Evolutionary conservation across 306 rosid genomes (phyloP).

Genomic region (Cicer judaicum): DNA sequence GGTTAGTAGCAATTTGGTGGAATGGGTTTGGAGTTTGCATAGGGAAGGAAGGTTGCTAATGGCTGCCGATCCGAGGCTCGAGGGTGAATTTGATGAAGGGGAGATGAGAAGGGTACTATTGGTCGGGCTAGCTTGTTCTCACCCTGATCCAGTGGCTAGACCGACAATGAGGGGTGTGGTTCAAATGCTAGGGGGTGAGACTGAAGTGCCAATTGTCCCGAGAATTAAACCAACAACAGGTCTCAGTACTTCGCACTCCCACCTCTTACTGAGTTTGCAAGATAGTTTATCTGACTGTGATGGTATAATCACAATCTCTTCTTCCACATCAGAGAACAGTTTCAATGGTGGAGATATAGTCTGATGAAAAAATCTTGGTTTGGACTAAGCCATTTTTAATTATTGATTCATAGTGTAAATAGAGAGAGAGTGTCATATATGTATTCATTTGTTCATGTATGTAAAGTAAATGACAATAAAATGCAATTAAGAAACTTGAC

Average conservation of each 20-base stretch:
- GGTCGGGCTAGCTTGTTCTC: constrained; percentile 86
- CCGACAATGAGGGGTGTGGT: constrained; percentile 87
- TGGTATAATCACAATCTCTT: constrained; percentile 70
- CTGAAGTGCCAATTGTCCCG: constrained; percentile 86
- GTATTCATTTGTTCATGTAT: constrained; percentile 59
- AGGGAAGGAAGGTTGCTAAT: constrained; percentile 67
- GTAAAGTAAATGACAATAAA: constrained; percentile 54
- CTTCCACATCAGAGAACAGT: constrained; percentile 73
- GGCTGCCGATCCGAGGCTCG: constrained; percentile 75
- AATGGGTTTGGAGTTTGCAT: constrained; percentile 96
- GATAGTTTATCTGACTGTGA: constrained; percentile 92
- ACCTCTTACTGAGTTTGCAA: constrained; percentile 72
- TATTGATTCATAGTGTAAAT: constrained; percentile 49
- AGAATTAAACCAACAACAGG: constrained; percentile 69
- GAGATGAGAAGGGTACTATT: constrained; percentile 76
- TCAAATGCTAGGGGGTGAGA: constrained; percentile 88
- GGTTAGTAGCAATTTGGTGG: constrained; percentile 75
- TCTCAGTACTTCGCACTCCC: constrained; percentile 76
- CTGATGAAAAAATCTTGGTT: constrained; percentile 43
- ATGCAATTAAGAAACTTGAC: constrained; percentile 40
- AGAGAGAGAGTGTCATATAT: constrained; percentile 38
- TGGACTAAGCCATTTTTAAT: constrained; percentile 37
- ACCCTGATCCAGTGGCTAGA: constrained; percentile 75
- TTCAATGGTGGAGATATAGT: constrained; percentile 62
- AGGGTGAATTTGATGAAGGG: constrained; percentile 62